Evolutionary conservation across 805 yeast species (phyloP).

Genomic region (Teunomyces stri): DNA sequence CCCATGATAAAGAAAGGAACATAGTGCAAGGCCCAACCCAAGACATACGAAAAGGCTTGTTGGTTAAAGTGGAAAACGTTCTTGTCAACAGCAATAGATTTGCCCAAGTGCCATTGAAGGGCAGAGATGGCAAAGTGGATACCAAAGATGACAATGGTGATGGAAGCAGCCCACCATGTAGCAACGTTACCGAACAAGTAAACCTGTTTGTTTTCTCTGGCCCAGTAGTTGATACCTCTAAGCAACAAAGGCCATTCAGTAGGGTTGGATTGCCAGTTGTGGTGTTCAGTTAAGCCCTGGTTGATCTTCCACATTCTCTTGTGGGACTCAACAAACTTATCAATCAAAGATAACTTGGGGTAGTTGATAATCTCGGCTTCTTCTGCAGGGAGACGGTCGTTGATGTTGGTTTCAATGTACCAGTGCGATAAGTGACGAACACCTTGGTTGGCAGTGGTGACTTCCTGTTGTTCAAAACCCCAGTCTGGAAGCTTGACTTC

Average conservation of each 20-base stretch:
- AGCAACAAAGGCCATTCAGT: slow-evolving; percentile 68
- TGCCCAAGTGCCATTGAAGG: slow-evolving; percentile 62
- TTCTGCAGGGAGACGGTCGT: slow-evolving; percentile 40
- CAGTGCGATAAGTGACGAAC: slow-evolving; percentile 57
- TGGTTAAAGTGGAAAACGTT: slow-evolving; percentile 63
- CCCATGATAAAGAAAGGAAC: slow-evolving; percentile 83
- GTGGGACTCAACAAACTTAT: slow-evolving; percentile 66
- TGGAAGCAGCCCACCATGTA: slow-evolving; percentile 71
- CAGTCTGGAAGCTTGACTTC: slow-evolving; percentile 74
- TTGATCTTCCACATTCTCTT: slow-evolving; percentile 76
- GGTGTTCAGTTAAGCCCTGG: slow-evolving; percentile 65
- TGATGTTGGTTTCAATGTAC: slow-evolving; percentile 71
- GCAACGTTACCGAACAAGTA: slow-evolving; percentile 79
- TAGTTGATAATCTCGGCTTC: slow-evolving; percentile 41
- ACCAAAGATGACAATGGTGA: slow-evolving; percentile 49
- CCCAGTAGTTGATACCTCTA: slow-evolving; percentile 86
- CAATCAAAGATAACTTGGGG: slow-evolving; percentile 50
- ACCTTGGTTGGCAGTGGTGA: slow-evolving; percentile 75
- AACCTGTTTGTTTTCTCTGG: slow-evolving; percentile 54
- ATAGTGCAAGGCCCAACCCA: slow-evolving; percentile 74
- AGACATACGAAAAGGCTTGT: slow-evolving; percentile 57
- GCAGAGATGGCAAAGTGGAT: slow-evolving; percentile 47
- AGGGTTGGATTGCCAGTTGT: slow-evolving; percentile 71
- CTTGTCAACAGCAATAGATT: slow-evolving; percentile 43
- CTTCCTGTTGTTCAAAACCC: slow-evolving; percentile 86